Percentiles rank a stretch among this genome's conserved stretches.
phyloP scores from a whole-genome alignment of 129 eudicot species.

The Helianthus annuus region HanXRQr2.0-SUNRISE NC_035436.2:68856107-68856606 shows the following conservation, averaged over 20 bases:
- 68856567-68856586: too few species aligned
- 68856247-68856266: slow-evolving; percentile 82
- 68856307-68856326: slow-evolving; percentile 58
- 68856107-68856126: too few species aligned
- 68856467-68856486: too few species aligned
- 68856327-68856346: slow-evolving; percentile 94
- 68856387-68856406: slow-evolving; percentile 60
- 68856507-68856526: too few species aligned
- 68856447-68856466: slow-evolving; percentile 47
- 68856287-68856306: slow-evolving; percentile 81
- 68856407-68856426: slow-evolving; percentile 85
- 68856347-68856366: slow-evolving; percentile 80
- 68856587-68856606: too few species aligned
- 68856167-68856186: slow-evolving; percentile 32
- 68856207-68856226: slow-evolving; percentile 53
- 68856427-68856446: slow-evolving; percentile 84
- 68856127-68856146: too few species aligned
- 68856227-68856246: slow-evolving; percentile 89
- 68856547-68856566: too few species aligned
- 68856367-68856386: slow-evolving; percentile 88
- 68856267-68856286: slow-evolving; percentile 81
- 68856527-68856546: too few species aligned
- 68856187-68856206: slow-evolving; percentile 57
- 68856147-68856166: too few species aligned
- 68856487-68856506: too few species aligned